Evolutionary conservation across 2,329 filamentous ascomycete species (phyloP).

Genomic region (Dactylellina drechsleri): DNA sequence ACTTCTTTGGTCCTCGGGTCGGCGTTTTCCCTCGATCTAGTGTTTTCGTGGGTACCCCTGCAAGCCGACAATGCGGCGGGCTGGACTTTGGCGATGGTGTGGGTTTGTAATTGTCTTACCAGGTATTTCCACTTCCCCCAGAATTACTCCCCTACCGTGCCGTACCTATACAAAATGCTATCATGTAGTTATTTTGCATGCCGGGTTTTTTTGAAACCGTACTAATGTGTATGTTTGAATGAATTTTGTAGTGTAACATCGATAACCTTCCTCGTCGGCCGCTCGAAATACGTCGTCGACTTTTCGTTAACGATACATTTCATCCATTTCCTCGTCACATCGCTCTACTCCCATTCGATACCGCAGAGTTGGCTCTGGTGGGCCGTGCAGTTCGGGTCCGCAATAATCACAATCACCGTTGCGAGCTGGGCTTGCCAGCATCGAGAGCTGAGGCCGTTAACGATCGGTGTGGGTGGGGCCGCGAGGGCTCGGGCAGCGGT

Average conservation of each 20-base stretch:
- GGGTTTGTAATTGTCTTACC: conserved; percentile 66
- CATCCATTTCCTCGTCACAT: conserved; percentile 80
- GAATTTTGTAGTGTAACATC: conserved; percentile 74
- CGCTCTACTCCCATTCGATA: conserved; percentile 79
- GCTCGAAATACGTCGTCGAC: conserved; percentile 93
- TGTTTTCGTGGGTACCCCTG: conserved; percentile 69
- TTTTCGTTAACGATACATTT: conserved; percentile 90
- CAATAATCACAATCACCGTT: conserved; percentile 73
- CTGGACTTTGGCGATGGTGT: conserved; percentile 70
- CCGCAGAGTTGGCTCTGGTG: conserved; percentile 89
- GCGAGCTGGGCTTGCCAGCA: conserved; percentile 93
- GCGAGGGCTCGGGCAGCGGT: background rate
- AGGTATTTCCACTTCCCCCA: conserved; percentile 38
- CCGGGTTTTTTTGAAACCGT: no score
- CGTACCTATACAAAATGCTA: no score
- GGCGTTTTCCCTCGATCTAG: conserved; percentile 67
- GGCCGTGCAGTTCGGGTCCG: conserved; percentile 72
- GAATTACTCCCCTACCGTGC: background rate
- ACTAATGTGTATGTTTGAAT: no score
- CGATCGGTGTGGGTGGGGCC: conserved; percentile 63
- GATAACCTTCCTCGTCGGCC: conserved; percentile 82
- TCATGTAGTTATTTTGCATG: no score
- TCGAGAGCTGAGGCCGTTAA: conserved; percentile 87
- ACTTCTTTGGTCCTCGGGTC: conserved; percentile 70
- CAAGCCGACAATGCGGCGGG: conserved; percentile 72